A percentile compares a stretch with the other conserved stretches of the same genome.
These are phyloP conservation scores for Carex kokanica DNA, from an alignment of 176 grass and related monocot genomes.

Conservation along the genomic window DNA sequence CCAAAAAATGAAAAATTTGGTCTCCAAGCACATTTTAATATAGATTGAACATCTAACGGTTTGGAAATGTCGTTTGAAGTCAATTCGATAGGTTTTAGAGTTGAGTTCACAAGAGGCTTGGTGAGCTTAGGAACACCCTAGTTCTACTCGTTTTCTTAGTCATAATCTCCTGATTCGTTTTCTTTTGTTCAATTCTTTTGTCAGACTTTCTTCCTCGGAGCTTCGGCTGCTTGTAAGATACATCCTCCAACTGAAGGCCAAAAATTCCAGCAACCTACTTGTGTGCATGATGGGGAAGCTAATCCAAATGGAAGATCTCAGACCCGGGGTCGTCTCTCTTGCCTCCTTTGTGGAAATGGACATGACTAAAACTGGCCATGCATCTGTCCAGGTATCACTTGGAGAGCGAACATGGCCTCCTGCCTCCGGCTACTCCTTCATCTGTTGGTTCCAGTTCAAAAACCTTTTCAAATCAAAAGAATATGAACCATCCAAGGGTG, in stretches of 20 bases:
- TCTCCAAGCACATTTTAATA: too few relatives aligned
- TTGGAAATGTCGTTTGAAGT: too few relatives aligned
- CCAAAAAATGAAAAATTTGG: too few relatives aligned
- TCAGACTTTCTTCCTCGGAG: constrained; percentile 90
- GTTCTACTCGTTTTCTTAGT: constrained; percentile 5
- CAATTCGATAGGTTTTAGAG: too few relatives aligned
- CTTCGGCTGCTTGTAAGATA: constrained; percentile 80
- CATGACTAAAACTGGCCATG: constrained; percentile 91
- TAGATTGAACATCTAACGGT: too few relatives aligned
- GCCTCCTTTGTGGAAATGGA: constrained; percentile 97
- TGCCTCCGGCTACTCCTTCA: constrained; percentile 95
- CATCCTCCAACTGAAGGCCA: constrained; percentile 89
- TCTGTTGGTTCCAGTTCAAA: constrained; percentile 96
- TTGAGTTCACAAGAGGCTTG: too few relatives aligned
- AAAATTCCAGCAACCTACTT: constrained; percentile 78
- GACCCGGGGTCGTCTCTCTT: constrained; percentile 69
- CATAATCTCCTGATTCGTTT: constrained; percentile 24
- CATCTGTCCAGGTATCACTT: constrained; percentile 97
- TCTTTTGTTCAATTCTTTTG: constrained; percentile 23
- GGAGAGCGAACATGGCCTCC: constrained; percentile 99
- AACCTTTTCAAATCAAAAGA: constrained; percentile 84
- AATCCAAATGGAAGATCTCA: constrained; percentile 82
- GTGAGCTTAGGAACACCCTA: too few relatives aligned
- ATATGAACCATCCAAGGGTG: constrained; percentile 47
- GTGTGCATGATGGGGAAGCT: constrained; percentile 96